phyloP scores from a whole-genome alignment of 257 asterid species.

The Ocimum tenuiflorum region DNA sequence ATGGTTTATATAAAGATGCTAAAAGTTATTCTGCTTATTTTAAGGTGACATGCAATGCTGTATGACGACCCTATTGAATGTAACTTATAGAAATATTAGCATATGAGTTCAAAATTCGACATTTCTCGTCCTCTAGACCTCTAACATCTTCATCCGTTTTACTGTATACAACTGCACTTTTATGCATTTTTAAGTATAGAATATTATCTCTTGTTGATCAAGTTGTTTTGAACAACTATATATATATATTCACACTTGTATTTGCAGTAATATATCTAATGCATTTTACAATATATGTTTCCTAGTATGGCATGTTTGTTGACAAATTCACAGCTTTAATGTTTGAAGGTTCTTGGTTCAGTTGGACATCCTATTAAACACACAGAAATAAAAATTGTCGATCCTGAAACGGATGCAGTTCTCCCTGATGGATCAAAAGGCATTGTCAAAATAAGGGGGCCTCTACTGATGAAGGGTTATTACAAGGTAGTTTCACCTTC shows the following conservation, averaged over 20 bases:
- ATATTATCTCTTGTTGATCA: background rate
- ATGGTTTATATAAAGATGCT: background rate
- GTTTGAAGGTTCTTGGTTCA: conserved; percentile 80
- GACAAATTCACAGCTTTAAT: conserved; percentile 23
- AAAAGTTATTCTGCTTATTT: background rate
- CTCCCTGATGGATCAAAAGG: conserved; percentile 72
- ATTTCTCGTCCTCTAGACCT: background rate
- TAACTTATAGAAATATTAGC: background rate
- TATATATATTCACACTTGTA: background rate
- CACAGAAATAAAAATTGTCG: conserved; percentile 69
- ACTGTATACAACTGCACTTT: background rate
- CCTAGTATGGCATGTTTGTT: conserved; percentile 17
- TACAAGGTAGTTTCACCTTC: conserved; percentile 49
- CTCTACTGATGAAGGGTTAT: conserved; percentile 87
- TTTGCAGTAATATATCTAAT: conserved; percentile 2
- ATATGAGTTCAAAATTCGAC: background rate
- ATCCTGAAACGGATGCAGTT: conserved; percentile 58
- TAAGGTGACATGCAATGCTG: background rate
- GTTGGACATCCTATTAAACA: conserved; percentile 66
- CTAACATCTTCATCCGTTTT: background rate
- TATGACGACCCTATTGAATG: background rate
- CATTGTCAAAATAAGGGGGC: conserved; percentile 79
- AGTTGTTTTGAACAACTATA: background rate
- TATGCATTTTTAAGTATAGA: background rate
- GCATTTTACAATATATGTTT: conserved; percentile 7